phyloP scores from a whole-genome alignment of 139 green algal species.

The Chara braunii region DNA sequence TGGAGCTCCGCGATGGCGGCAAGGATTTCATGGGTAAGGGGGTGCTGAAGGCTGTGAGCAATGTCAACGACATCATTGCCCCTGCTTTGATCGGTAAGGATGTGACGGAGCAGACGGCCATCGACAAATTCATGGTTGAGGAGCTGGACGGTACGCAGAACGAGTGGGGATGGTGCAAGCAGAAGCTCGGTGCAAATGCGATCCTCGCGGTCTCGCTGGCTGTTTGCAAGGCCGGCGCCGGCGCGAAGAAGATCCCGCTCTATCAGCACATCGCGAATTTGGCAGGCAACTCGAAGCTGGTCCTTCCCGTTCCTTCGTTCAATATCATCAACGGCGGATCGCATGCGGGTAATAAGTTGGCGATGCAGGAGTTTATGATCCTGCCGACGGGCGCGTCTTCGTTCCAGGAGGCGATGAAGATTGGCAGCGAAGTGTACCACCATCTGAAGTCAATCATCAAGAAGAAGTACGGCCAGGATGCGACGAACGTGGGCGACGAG shows the following conservation, averaged over 20 bases:
- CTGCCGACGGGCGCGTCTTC: slow-evolving; percentile 70
- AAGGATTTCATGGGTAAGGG: slow-evolving; percentile 82
- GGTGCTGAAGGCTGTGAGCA: slow-evolving; percentile 85
- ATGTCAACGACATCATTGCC: slow-evolving; percentile 90
- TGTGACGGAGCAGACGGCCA: slow-evolving; percentile 78
- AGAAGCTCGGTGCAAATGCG: slow-evolving; percentile 88
- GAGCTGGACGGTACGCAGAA: slow-evolving; percentile 93
- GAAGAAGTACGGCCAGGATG: slow-evolving; percentile 85
- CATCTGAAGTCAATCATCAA: slow-evolving; percentile 92
- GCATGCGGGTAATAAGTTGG: slow-evolving; percentile 92
- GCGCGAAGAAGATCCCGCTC: slow-evolving; percentile 90
- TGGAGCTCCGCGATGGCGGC: slow-evolving; percentile 91
- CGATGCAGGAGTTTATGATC: slow-evolving; percentile 94
- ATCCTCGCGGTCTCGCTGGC: slow-evolving; percentile 97
- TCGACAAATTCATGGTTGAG: slow-evolving; percentile 87
- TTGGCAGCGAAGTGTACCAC: slow-evolving; percentile 92
- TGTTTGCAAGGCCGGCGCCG: slow-evolving; percentile 84
- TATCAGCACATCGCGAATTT: slow-evolving; percentile 89
- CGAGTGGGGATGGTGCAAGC: slow-evolving; percentile 61
- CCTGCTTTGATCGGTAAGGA: slow-evolving; percentile 74
- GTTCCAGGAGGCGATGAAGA: slow-evolving; percentile 86
- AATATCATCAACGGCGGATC: slow-evolving; percentile 98
- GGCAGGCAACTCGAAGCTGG: slow-evolving; percentile 83
- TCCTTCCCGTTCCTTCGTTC: slow-evolving; percentile 91
- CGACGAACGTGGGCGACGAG: slow-evolving; percentile 97